These are phyloP conservation scores for Tylopilus subfusipes DNA, from an alignment of 768 basidiomycete species.

Conservation along the genomic window DNA sequence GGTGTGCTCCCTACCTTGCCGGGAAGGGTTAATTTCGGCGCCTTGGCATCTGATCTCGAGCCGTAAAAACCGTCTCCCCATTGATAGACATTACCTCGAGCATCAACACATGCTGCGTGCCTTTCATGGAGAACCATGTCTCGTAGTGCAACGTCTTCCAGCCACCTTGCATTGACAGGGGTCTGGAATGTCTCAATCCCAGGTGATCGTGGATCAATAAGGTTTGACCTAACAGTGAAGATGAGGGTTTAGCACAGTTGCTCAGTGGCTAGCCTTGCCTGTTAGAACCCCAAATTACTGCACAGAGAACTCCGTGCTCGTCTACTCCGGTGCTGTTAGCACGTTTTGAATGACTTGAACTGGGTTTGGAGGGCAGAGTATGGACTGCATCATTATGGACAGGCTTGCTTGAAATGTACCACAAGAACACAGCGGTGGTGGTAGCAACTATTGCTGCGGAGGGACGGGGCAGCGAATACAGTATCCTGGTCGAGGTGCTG, in stretches of 20 bases:
- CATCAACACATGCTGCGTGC: constrained; percentile 75
- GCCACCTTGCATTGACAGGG: constrained; percentile 52
- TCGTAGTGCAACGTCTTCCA: constrained; percentile 66
- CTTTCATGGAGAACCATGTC: constrained; percentile 65
- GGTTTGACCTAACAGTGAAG: constrained; percentile 39
- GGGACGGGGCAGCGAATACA: constrained; percentile 1
- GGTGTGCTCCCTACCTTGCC: constrained; percentile 50
- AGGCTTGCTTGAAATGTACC: constrained; percentile 35
- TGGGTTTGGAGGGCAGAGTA: constrained; percentile 3
- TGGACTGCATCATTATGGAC: constrained; percentile 36
- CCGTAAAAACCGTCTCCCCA: constrained; percentile 71
- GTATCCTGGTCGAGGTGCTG: neutral
- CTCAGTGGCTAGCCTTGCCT: constrained; percentile 39
- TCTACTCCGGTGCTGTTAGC: constrained; percentile 23
- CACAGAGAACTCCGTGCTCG: constrained; percentile 36
- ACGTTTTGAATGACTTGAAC: neutral
- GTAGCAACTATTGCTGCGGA: constrained; percentile 19
- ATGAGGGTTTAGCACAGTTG: neutral
- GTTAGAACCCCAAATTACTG: constrained; percentile 75
- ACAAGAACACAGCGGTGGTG: constrained; percentile 33
- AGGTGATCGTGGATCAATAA: constrained; percentile 41
- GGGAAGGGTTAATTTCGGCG: constrained; percentile 53
- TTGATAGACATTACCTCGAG: constrained; percentile 77
- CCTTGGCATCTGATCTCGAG: constrained; percentile 23
- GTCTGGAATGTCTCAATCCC: constrained; percentile 41